Conservation (phyloP, 2,329 filamentous ascomycete species). For the Colletotrichum trifolii region DNA sequence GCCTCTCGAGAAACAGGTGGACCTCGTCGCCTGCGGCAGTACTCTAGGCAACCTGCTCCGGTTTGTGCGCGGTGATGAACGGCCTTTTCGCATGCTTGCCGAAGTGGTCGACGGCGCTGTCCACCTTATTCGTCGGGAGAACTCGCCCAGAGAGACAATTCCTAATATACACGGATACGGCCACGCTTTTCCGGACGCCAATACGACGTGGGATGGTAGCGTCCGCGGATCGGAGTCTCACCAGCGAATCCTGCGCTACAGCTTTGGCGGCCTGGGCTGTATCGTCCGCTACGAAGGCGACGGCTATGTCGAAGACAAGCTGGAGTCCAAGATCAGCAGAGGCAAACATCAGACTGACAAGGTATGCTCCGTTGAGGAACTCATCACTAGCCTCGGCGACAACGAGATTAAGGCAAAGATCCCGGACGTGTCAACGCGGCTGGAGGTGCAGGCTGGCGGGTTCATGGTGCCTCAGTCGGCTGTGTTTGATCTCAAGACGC, state of each 20-base stretch:
- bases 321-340: background rate
- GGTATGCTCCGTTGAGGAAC: background rate
- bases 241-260: conserved; percentile 70
- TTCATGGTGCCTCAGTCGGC: conserved; percentile 43
- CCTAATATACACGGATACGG: conserved; percentile 68
- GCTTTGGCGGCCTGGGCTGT: conserved; percentile 62
- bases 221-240: conserved; percentile 68
- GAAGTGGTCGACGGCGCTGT: conserved; percentile 66
- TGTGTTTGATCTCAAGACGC: conserved; percentile 59
- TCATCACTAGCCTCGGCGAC: background rate
- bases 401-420: background rate
- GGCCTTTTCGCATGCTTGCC: conserved; percentile 68
- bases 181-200: conserved; percentile 73
- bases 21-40: conserved; percentile 70
- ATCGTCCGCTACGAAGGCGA: conserved; percentile 69
- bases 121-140: conserved; percentile 72
- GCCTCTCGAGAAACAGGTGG: conserved; percentile 49
- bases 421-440: background rate
- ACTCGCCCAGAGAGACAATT: conserved; percentile 67
- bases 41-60: conserved; percentile 71
- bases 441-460: conserved; percentile 39
- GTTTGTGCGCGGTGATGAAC: conserved; percentile 58
- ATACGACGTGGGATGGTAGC: conserved; percentile 70
- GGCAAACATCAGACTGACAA: background rate
- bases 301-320: conserved; percentile 57